These are phyloP conservation scores for Dioscorea cayenensis DNA, from an alignment of 116 monocot genomes.

Conservation along the genomic window DNA sequence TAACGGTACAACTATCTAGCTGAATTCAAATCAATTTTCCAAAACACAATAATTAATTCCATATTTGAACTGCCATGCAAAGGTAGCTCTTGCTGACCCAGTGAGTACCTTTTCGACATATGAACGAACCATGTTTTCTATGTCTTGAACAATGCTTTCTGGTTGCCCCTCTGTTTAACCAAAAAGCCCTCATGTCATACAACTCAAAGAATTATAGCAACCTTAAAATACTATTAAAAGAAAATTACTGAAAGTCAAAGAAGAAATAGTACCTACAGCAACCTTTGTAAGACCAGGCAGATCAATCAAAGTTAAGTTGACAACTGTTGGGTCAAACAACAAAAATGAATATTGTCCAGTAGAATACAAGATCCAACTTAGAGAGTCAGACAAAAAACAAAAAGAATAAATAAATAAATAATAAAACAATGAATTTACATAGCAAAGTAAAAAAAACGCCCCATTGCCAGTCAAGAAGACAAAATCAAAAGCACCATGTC, in stretches of 20 bases:
- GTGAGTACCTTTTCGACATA: conserved; percentile 55
- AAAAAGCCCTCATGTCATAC: not conserved
- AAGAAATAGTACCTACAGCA: not conserved
- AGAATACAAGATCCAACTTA: not conserved
- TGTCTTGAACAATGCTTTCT: conserved; percentile 60
- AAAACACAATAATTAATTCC: not conserved
- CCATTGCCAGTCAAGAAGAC: too few relatives aligned
- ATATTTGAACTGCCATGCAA: not conserved
- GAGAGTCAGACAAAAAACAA: not conserved
- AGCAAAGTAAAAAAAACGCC: not conserved
- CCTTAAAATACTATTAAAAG: conserved; percentile 1
- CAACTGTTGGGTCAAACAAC: conserved; percentile 39
- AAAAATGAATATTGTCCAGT: conserved; percentile 1
- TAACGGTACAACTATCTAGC: too few relatives aligned
- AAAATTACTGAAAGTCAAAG: not conserved
- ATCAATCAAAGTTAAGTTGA: conserved; percentile 72
- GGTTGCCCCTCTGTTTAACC: conserved; percentile 56
- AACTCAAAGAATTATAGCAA: not conserved
- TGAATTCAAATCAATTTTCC: too few relatives aligned
- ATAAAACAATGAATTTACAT: not conserved
- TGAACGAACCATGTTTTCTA: conserved; percentile 57
- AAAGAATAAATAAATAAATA: too few relatives aligned
- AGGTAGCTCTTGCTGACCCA: not conserved
- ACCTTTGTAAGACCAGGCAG: conserved; percentile 65
- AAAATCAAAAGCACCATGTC: too few relatives aligned